Evolutionary conservation across 2,329 filamentous ascomycete genomes (phyloP).

Genomic region (Stenocarpella maydis): DNA sequence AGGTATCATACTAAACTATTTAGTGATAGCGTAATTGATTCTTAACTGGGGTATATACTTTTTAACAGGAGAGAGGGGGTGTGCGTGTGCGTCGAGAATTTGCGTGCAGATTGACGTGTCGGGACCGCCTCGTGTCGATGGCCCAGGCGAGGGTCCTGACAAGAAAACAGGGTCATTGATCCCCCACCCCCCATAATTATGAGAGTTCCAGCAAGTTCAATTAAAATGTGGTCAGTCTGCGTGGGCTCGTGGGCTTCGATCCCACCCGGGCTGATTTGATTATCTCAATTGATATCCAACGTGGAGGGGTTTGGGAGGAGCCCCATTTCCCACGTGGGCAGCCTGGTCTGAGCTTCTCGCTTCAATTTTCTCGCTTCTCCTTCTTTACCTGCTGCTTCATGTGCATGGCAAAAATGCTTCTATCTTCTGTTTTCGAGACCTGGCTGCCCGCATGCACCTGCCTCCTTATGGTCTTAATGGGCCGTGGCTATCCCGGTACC

Average conservation of each 20-base stretch:
- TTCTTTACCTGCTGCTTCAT: not conserved
- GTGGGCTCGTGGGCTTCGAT: not conserved
- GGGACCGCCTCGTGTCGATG: conserved; percentile 9
- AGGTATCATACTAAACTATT: no score
- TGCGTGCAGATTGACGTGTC: conserved; percentile 10
- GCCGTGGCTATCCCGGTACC: not conserved
- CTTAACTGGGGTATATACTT: no score
- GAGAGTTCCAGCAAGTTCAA: no score
- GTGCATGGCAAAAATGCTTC: no score
- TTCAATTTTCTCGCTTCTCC: not conserved
- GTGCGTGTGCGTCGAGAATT: not conserved
- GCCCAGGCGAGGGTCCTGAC: conserved; percentile 19
- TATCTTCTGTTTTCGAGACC: no score
- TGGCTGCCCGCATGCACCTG: no score
- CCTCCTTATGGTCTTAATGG: no score
- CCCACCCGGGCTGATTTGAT: conserved; percentile 13
- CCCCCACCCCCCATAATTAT: no score
- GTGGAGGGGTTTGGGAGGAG: not conserved
- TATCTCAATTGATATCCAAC: not conserved
- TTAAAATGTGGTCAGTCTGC: no score
- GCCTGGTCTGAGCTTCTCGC: conserved; percentile 18
- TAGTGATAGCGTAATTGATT: no score
- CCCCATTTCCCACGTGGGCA: conserved; percentile 15
- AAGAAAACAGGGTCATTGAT: not conserved
- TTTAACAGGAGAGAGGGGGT: no score